Evolutionary conservation across 495 filamentous ascomycete genomes (phyloP).

Genomic region (Annulohypoxylon bovei): DNA sequence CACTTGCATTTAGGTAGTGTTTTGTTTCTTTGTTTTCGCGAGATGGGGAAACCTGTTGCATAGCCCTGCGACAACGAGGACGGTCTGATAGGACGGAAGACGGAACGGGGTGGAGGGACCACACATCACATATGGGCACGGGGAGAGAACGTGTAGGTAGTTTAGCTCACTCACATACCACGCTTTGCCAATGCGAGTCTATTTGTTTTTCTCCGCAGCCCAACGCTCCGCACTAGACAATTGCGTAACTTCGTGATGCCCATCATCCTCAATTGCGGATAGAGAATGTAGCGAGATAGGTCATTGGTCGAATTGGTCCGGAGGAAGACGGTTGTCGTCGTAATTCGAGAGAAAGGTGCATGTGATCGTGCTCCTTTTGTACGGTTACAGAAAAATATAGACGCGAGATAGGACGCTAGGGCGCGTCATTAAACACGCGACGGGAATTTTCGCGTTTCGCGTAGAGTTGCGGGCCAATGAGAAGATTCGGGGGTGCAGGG

Average conservation of each 20-base stretch:
- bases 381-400: background rate
- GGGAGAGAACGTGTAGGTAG: background rate
- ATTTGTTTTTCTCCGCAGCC: background rate
- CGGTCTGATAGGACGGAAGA: background rate
- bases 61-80: background rate
- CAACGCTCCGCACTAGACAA: background rate
- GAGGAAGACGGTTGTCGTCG: background rate
- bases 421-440: slow-evolving; percentile 16
- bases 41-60: background rate
- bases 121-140: background rate
- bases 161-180: background rate
- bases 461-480: background rate
- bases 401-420: background rate
- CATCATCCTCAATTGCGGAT: background rate
- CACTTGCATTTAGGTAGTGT: background rate
- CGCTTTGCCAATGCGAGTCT: background rate
- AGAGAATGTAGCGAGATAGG: background rate
- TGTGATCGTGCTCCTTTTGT: background rate
- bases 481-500: background rate
- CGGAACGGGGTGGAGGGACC: background rate
- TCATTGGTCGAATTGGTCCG: background rate
- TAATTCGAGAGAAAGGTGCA: background rate
- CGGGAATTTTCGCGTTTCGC: slow-evolving; percentile 27
- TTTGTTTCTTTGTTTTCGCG: background rate
- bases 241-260: background rate